Conservation (phyloP, 176 grass and related monocot genomes). For the Sorghum bicolor region DNA sequence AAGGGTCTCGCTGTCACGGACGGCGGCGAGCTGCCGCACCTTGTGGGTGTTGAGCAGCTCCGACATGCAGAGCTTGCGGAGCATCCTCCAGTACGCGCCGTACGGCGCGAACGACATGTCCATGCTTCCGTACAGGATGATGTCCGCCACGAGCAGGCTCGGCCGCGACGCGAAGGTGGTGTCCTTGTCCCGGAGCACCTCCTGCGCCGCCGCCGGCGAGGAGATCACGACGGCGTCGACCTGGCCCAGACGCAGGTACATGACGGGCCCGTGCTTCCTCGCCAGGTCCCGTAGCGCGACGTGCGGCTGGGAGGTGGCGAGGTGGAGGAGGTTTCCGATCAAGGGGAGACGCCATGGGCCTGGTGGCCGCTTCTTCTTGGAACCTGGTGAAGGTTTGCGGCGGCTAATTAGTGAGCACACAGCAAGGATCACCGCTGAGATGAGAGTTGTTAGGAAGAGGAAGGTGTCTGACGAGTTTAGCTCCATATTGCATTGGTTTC, state of each 20-base stretch:
- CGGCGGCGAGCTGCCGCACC: neutral
- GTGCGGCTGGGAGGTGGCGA: neutral
- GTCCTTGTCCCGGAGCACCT: neutral
- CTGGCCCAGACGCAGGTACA: constrained; percentile 42
- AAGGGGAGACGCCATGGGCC: constrained; percentile 1
- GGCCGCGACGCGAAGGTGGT: too few relatives aligned
- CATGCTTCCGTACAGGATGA: constrained; percentile 25
- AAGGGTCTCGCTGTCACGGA: constrained; percentile 9
- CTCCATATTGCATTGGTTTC: too few relatives aligned
- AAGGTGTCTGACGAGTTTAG: too few relatives aligned
- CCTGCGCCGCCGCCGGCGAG: constrained; percentile 28
- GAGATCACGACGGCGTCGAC: constrained; percentile 33
- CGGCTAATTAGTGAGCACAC: too few relatives aligned
- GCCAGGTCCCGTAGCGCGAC: constrained; percentile 20
- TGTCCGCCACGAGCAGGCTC: constrained; percentile 17
- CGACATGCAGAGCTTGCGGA: constrained; percentile 35
- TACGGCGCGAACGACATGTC: constrained; percentile 37
- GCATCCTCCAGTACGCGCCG: constrained; percentile 30
- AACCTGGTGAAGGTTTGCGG: too few relatives aligned
- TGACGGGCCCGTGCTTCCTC: constrained; percentile 16
- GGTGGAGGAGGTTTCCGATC: constrained; percentile 35
- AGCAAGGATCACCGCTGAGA: too few relatives aligned
- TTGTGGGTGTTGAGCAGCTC: constrained; percentile 23
- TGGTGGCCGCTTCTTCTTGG: too few relatives aligned
- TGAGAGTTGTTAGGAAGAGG: too few relatives aligned